phyloP scores from a whole-genome alignment of 129 eudicot species.

The Cynara cardunculus region DNA sequence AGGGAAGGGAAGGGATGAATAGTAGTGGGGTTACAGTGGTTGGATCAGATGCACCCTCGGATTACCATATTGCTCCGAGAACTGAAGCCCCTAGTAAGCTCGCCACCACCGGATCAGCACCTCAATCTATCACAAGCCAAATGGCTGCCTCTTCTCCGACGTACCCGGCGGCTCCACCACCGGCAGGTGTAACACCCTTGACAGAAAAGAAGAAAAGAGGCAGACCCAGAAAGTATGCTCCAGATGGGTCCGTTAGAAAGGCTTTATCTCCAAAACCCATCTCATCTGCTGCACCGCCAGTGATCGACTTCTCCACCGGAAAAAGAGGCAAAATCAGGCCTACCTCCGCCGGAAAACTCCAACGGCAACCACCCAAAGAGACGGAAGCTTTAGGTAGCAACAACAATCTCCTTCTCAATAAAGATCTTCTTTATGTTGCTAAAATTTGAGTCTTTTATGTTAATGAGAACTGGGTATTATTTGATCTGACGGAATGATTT shows the following conservation, averaged over 20 bases:
- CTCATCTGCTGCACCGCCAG: conserved; percentile 63
- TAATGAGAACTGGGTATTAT: conserved; percentile 21
- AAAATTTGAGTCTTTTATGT: conserved; percentile 19
- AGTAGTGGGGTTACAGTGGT: conserved; percentile 80
- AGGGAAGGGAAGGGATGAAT: conserved; percentile 42
- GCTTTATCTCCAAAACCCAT: conserved; percentile 88
- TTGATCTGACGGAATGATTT: conserved; percentile 29
- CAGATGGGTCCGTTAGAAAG: conserved; percentile 56
- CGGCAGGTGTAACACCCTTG: conserved; percentile 27
- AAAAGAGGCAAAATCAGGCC: conserved; percentile 46
- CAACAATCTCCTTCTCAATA: background rate
- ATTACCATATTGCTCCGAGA: conserved; percentile 74
- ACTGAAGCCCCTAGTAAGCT: conserved; percentile 39
- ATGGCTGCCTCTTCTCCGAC: conserved; percentile 33
- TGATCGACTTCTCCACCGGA: conserved; percentile 33
- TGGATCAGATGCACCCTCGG: conserved; percentile 96
- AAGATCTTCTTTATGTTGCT: background rate
- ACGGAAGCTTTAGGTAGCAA: conserved; percentile 16
- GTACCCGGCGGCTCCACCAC: conserved; percentile 33
- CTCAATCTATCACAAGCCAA: conserved; percentile 34
- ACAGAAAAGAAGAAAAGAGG: conserved; percentile 79
- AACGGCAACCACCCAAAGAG: conserved; percentile 14
- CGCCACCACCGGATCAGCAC: conserved; percentile 38
- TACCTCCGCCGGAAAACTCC: conserved; percentile 18
- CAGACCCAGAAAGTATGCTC: conserved; percentile 84